phyloP scores from a whole-genome alignment of 2,329 filamentous ascomycete genomes.

The Biscogniauxia marginata region DNA sequence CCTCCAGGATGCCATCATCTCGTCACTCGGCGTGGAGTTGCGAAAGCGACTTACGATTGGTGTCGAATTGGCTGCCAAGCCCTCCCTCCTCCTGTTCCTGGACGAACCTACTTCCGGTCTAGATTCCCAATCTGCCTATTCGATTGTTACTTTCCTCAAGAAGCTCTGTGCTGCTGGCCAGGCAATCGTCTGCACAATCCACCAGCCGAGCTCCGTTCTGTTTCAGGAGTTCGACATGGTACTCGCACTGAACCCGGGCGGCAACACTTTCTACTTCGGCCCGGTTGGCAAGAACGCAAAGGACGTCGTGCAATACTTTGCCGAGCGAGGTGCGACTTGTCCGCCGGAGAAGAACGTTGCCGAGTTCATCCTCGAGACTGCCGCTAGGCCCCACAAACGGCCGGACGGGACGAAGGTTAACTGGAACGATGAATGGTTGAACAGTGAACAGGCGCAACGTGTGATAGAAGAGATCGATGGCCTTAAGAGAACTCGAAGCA shows the following conservation, averaged over 20 bases:
- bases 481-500: conserved; percentile 44
- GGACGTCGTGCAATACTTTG: conserved; percentile 67
- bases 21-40: conserved; percentile 65
- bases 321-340: conserved; percentile 62
- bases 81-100: conserved; percentile 65
- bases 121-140: conserved; percentile 67
- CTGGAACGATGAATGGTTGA: conserved; percentile 75
- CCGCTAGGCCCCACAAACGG: conserved; percentile 35
- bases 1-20: conserved; percentile 66
- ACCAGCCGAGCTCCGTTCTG: conserved; percentile 67
- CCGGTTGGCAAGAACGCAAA: conserved; percentile 66
- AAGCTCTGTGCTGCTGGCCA: conserved; percentile 66
- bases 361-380: conserved; percentile 49
- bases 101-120: conserved; percentile 72
- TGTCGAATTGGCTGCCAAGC: conserved; percentile 70
- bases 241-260: conserved; percentile 65
- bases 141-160: conserved; percentile 66
- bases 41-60: conserved; percentile 72
- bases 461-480: conserved; percentile 64
- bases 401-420: conserved; percentile 48
- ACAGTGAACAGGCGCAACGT: conserved; percentile 58
- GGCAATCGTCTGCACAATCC: conserved; percentile 72
- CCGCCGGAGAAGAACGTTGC: conserved; percentile 54
- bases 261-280: conserved; percentile 73
- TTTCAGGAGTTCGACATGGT: conserved; percentile 75